Percentiles rank a stretch among this genome's conserved stretches.
Conservation (phyloP, 306 rosid species). For the Cicer cuneatum region DNA sequence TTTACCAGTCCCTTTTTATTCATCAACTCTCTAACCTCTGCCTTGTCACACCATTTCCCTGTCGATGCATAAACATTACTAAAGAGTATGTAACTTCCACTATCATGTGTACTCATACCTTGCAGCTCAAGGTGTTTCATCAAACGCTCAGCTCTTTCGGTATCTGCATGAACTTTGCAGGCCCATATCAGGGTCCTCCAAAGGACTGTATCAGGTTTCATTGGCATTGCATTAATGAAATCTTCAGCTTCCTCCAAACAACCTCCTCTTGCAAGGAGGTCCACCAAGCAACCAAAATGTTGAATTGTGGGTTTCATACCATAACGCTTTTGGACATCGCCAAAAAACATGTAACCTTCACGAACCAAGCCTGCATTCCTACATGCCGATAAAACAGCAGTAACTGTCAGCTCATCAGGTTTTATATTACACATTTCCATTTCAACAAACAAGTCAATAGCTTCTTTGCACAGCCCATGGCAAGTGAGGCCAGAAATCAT, state of each 20-base stretch:
- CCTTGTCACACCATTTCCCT: conserved; percentile 63
- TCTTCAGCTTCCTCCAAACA: conserved; percentile 63
- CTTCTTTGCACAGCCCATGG: conserved; percentile 60
- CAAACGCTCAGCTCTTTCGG: conserved; percentile 50
- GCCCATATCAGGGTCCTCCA: conserved; percentile 69
- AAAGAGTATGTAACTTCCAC: conserved; percentile 64
- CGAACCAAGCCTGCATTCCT: conserved; percentile 54
- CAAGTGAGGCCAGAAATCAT: conserved; percentile 64
- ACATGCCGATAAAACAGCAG: conserved; percentile 56
- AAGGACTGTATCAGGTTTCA: conserved; percentile 57
- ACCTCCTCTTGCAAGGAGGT: conserved; percentile 62
- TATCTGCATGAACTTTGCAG: conserved; percentile 54
- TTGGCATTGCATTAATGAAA: conserved; percentile 51
- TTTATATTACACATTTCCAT: conserved; percentile 46
- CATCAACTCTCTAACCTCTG: conserved; percentile 59
- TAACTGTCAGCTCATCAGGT: conserved; percentile 61
- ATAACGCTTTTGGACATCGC: conserved; percentile 36
- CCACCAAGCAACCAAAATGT: conserved; percentile 63
- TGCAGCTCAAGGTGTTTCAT: conserved; percentile 50
- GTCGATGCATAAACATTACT: conserved; percentile 60
- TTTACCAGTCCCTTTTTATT: conserved; percentile 54
- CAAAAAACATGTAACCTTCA: conserved; percentile 50
- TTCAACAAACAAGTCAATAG: conserved; percentile 50
- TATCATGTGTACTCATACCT: conserved; percentile 46
- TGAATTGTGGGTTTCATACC: conserved; percentile 60